Percentiles rank a stretch among this genome's conserved stretches.
These are phyloP conservation scores for Neofusicoccum cordaticola DNA, from an alignment of 2,329 filamentous ascomycete genomes.

Conservation along the genomic window DNA sequence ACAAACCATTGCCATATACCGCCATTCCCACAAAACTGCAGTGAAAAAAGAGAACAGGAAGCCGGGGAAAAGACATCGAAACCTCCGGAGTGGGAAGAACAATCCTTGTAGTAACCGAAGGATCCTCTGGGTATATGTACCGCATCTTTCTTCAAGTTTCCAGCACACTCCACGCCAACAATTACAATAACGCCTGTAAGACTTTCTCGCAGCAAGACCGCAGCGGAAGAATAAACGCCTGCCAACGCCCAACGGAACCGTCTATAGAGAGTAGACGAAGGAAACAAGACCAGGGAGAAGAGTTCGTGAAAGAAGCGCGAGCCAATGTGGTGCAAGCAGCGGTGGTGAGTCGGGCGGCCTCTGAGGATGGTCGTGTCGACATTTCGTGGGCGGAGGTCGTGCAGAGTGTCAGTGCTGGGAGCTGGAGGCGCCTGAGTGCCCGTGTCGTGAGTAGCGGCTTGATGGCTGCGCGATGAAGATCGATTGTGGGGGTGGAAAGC, in stretches of 20 bases:
- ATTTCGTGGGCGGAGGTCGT: background rate
- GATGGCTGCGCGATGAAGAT: conserved; percentile 3
- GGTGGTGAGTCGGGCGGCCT: background rate
- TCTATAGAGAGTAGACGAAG: background rate
- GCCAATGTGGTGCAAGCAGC: background rate
- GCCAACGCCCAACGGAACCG: conserved; percentile 9
- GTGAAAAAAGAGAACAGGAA: background rate
- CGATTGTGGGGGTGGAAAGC: conserved; percentile 5
- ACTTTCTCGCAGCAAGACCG: background rate
- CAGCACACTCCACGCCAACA: background rate
- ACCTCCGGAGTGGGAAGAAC: background rate
- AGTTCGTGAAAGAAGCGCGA: background rate
- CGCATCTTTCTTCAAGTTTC: background rate
- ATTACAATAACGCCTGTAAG: conserved; percentile 5
- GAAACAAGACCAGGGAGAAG: background rate
- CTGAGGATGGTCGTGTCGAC: background rate
- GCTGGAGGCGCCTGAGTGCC: conserved; percentile 7
- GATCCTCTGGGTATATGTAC: conserved; percentile 4
- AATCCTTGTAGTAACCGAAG: background rate
- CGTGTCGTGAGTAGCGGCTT: background rate
- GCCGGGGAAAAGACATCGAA: background rate
- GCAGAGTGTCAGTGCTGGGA: background rate
- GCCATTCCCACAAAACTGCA: background rate
- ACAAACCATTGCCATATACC: background rate
- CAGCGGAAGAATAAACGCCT: conserved; percentile 11